Base-by-base conservation (phyloP, 306 rosid genomes). In the Trifolium pratense region DNA sequence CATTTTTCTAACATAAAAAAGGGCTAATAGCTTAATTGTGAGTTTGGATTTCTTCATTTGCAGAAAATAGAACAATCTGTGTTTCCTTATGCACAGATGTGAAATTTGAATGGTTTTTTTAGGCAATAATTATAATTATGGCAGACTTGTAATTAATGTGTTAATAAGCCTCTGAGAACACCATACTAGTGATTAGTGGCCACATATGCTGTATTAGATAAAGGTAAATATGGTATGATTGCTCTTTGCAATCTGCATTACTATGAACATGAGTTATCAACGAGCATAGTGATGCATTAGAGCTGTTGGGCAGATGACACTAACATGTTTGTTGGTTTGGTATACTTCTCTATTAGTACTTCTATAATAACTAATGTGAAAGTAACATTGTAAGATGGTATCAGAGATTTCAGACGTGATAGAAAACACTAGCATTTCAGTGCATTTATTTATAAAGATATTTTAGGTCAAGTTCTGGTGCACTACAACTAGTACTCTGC, bases 21-120 rank as follows among this genome's bases (percentile, higher is more conserved):
- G 43, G 56, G 66, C 56, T 66, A 20, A 17, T 78, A 52, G 60
- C 53, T 25, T 12, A 53, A 23, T 31, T 68, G 9, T 45, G 21
- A 25, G 32, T 53, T 34, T 67, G 66, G 48, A 57, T 82, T 59
- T 52, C 66, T 14, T 45, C 37, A 60, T 68, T 60, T 34, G 53
- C 56, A 4, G 21, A 70, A 67, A 51, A n/a, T 52, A 60, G 39
- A 51, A 49, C 55, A 43, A 60, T 34, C 39, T 4, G 3, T 73
- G 57, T 45, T 70, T 45, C 60, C 66, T 21, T 53, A 36, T 43
- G 11, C 70, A 62, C 53, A 13, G 5, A 45, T 34, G 26, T 46
- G 52, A 73, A 73, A 56, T 72, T 59, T 40, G 11, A 51, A 29
- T 12, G 59, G 20, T 51, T 48, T 26, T 52, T 5, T 56, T 18